Evolutionary conservation across 2,329 filamentous ascomycete genomes (phyloP), one percentile per base, ranked within the genome.

Genomic region (Cordyceps cateniannulata): DNA sequence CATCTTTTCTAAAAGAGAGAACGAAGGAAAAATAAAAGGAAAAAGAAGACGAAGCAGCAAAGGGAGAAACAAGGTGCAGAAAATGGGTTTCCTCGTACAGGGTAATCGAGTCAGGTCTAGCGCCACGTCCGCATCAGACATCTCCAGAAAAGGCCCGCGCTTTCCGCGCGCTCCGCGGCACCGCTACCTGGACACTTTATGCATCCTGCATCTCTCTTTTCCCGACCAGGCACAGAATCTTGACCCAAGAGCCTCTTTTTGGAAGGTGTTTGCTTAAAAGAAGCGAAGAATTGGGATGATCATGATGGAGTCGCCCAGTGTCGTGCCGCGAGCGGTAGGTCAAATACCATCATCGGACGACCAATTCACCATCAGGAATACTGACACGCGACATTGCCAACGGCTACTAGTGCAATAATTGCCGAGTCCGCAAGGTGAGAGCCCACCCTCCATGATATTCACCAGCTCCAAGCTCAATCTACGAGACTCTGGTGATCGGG

Each of bases 301-400:
- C 40, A 38, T 48, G 29, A 61, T 61, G 59, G 59, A 61, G 47
- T 57, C 59, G 10, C 52, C 55, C 7, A 61, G 59, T 38, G 52
- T 61, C 27, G 59, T 61, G 59, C 59, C 59, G 20, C 59, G 59
- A 29, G 59, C 59, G 52, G 59, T 61, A 61, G n/a, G 59, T 61
- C 22, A 29, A 27, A 42, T 18, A 12, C 12, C 54, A 4, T 25
- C 29, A 25, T 27, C 32, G 6, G 20, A 10, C 24, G n/a, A 50
- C 22, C 10, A 10, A 38, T 29, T 40, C n/a, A 24, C 1, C 16
- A 50, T 44, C 45, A 14, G n/a, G 27, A 44, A 24, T n/a, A 52
- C 48, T 52, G 38, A 52, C 49, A 48, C 14, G 42, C 22, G 22
- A 18, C 20, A 22, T 29, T 5, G 25, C 18, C 24, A 47, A 16